Conservation (phyloP, 768 basidiomycete species). For the Pleurotus sapidus region DNA sequence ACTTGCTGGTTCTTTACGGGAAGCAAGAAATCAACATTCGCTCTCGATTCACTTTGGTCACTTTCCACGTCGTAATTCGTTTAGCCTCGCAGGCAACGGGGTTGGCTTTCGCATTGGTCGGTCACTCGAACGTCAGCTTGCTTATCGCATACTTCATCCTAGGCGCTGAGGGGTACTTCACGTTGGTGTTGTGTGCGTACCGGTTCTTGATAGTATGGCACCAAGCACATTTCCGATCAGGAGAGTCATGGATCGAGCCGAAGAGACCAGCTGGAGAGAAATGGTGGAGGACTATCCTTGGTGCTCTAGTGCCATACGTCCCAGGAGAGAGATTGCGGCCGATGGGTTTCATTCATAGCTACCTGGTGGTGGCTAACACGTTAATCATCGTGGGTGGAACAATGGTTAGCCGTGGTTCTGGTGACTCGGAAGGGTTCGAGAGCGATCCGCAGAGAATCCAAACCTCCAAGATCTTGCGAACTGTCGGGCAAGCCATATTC, state of each 20-base stretch:
- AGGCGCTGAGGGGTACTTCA: conserved; percentile 30
- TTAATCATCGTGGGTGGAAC: conserved; percentile 32
- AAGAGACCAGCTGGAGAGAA: conserved; percentile 15
- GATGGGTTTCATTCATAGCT: conserved; percentile 27
- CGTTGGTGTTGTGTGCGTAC: conserved; percentile 29
- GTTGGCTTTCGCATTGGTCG: conserved; percentile 29
- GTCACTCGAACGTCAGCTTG: conserved; percentile 21
- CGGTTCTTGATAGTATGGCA: conserved; percentile 35
- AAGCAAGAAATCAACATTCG: conserved; percentile 24
- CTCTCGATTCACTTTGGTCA: conserved; percentile 29
- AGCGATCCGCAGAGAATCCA: conserved; percentile 11
- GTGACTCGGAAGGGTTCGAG: background rate
- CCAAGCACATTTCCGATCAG: conserved; percentile 25
- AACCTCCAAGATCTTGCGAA: conserved; percentile 17
- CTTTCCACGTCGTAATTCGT: conserved; percentile 30
- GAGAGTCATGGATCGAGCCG: conserved; percentile 32
- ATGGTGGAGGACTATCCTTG: conserved; percentile 15
- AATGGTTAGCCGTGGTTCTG: conserved; percentile 22
- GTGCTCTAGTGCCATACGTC: conserved; percentile 20
- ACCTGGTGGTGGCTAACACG: conserved; percentile 27
- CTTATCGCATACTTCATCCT: conserved; percentile 29
- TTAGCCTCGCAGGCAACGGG: conserved; percentile 33
- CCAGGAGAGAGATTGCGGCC: conserved; percentile 16
- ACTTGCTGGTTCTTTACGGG: conserved; percentile 25
- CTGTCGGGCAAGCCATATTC: conserved; percentile 28